These are phyloP conservation scores for Phialophora expanda DNA, from an alignment of 2,329 filamentous ascomycete genomes.

Conservation along the genomic window DNA sequence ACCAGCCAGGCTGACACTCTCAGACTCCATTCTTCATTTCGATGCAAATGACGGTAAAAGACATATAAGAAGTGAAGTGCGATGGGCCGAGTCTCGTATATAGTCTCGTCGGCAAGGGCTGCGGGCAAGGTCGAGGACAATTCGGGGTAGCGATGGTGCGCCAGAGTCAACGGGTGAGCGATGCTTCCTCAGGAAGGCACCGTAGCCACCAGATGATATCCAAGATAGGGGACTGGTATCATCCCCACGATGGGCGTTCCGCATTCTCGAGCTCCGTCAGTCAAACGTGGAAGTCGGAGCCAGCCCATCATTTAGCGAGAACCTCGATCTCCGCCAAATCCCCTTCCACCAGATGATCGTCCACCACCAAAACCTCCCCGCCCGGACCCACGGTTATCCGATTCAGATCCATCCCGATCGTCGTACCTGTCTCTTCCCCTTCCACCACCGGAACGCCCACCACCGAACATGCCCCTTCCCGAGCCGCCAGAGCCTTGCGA, in stretches of 20 bases:
- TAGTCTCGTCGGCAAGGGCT: background rate
- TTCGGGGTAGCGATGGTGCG: background rate
- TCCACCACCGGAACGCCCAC: conserved; percentile 6
- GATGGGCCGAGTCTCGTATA: background rate
- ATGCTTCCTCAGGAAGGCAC: background rate
- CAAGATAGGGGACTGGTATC: background rate
- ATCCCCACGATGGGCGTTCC: no score
- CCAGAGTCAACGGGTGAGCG: background rate
- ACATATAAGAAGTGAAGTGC: background rate
- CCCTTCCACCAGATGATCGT: conserved; percentile 5
- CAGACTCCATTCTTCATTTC: background rate
- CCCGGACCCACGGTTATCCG: background rate
- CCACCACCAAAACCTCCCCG: conserved; percentile 7
- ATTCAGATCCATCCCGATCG: conserved; percentile 21
- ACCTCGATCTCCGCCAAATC: background rate
- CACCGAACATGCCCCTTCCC: background rate
- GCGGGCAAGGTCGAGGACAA: background rate
- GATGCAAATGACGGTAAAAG: background rate
- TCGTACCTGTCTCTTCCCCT: conserved; percentile 7
- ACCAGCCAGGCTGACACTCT: background rate
- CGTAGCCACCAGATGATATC: background rate
- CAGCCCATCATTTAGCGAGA: background rate
- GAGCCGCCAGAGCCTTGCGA: conserved; percentile 14
- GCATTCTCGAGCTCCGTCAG: background rate
- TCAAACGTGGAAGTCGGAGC: background rate